Evolutionary conservation across 768 basidiomycete species (phyloP), one percentile per base, ranked within the genome.

Genomic region (Exsudoporus frostii): DNA sequence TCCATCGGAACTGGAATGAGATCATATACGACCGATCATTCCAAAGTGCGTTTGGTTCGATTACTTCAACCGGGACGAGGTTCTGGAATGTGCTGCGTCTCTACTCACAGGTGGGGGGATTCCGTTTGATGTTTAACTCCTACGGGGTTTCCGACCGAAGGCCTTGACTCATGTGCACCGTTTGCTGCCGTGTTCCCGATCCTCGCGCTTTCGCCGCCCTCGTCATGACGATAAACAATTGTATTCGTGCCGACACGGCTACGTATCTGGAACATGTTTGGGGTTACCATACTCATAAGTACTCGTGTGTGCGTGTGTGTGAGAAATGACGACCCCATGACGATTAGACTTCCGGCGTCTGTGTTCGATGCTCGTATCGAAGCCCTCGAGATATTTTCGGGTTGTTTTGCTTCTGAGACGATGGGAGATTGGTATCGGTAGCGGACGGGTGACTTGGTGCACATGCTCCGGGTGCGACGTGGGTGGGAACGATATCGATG

Each of bases 371-470:
- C 19, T 22, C 40, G 32, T 43, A 33, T 50, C 37, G 29, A 59
- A 30, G 42, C 45, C n/a, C 45, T 59, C 59, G 53, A 41, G 58
- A 36, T 43, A 45, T 42, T 37, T 34, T 43, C 48, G 29, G 29
- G 41, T 40, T 33, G 32, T 11, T n/a, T 19, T n/a, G n/a, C 11
- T 17, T 38, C 29, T 30, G 41, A 44, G 15, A 29, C 13, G 46
- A 49, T 9, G 39, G 13, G 9, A 7, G 27, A 29, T 19, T n/a
- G 25, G 25, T 11, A 17, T 56, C 62, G 60, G 62, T 40, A 51
- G 62, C 49, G 56, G 39, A 65, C 62, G 62, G 62, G 46, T 63
- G 64, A 42, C 32, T 22, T 33, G 56, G 37, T 58, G 40, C 62
- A 65, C 56, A 59, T 63, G 62, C 42, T 45, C 29, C 36, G 24